A percentile compares a stretch with the other conserved stretches of the same genome.
Conservation (phyloP, 176 grass and related monocot species). For the Hsuehochloa calcarea region DNA sequence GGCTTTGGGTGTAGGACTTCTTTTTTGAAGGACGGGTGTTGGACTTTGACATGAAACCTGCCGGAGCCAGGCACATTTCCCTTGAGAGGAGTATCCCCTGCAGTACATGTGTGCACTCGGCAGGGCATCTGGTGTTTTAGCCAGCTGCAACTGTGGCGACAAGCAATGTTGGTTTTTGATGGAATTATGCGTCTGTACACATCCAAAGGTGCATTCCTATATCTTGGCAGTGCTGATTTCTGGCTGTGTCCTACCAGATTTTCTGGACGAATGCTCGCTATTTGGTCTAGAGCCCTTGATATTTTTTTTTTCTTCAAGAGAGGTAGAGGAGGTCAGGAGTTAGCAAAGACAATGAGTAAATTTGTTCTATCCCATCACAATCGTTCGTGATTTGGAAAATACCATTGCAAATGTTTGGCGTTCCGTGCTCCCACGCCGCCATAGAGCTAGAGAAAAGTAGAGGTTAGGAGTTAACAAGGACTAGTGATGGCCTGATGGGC, state of each 20-base stretch:
- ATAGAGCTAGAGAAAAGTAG: too few relatives aligned
- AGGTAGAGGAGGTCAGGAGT: background rate
- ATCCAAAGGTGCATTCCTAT: background rate
- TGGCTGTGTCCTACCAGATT: background rate
- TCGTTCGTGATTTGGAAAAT: too few relatives aligned
- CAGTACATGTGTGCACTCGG: background rate
- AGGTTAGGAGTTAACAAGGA: too few relatives aligned
- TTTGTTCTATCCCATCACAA: too few relatives aligned
- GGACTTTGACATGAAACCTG: background rate
- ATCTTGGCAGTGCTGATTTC: background rate
- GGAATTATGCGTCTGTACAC: background rate
- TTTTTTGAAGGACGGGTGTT: background rate
- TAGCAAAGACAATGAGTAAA: too few relatives aligned
- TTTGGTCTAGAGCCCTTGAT: background rate
- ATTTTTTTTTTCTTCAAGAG: background rate
- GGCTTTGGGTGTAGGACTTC: background rate
- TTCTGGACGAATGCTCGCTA: background rate
- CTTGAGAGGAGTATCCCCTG: background rate
- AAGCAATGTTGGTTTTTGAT: constrained; percentile 2
- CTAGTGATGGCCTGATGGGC: too few relatives aligned
- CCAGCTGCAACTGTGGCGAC: background rate
- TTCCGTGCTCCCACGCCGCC: too few relatives aligned
- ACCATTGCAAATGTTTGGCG: too few relatives aligned
- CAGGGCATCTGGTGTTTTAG: background rate
- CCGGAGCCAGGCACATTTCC: background rate